Evolutionary conservation across 2,329 filamentous ascomycete species (phyloP).

Genomic region (Cadophora sp.): DNA sequence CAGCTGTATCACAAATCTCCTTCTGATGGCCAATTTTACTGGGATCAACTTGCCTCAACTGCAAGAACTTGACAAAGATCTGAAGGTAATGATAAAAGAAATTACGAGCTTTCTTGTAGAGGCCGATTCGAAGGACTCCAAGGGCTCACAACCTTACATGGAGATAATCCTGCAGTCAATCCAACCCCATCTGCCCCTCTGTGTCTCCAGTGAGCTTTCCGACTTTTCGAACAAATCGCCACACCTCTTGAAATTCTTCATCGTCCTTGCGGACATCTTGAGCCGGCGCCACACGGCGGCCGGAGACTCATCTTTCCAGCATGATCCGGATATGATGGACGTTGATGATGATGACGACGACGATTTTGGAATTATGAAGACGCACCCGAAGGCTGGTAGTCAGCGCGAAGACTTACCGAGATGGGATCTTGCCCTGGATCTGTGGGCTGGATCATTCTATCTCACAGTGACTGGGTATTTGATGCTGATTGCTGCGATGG

Average conservation of each 20-base stretch:
- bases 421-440: conserved; percentile 40
- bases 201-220: conserved; percentile 28
- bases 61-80: conserved; percentile 29
- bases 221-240: conserved; percentile 31
- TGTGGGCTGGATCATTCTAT: conserved; percentile 39
- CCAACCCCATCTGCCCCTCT: conserved; percentile 40
- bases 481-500: conserved; percentile 36
- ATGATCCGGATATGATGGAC: conserved; percentile 65
- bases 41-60: conserved; percentile 29
- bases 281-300: conserved; percentile 23
- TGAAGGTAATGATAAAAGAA: conserved; percentile 31
- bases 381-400: conserved; percentile 50
- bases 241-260: conserved; percentile 38
- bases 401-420: conserved; percentile 50
- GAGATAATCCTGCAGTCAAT: conserved; percentile 40
- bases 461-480: conserved; percentile 34
- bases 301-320: conserved; percentile 3
- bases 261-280: conserved; percentile 33
- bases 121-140: conserved; percentile 25
- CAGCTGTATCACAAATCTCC: conserved; percentile 38
- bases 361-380: conserved; percentile 66
- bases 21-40: conserved; percentile 37
- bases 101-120: conserved; percentile 35
- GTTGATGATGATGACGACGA: conserved; percentile 61
- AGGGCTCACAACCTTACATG: conserved; percentile 29